A percentile compares a stretch with the other conserved stretches of the same genome.
Conservation (phyloP, 345 rosid species). For the Anastatica hierochuntica region DNA sequence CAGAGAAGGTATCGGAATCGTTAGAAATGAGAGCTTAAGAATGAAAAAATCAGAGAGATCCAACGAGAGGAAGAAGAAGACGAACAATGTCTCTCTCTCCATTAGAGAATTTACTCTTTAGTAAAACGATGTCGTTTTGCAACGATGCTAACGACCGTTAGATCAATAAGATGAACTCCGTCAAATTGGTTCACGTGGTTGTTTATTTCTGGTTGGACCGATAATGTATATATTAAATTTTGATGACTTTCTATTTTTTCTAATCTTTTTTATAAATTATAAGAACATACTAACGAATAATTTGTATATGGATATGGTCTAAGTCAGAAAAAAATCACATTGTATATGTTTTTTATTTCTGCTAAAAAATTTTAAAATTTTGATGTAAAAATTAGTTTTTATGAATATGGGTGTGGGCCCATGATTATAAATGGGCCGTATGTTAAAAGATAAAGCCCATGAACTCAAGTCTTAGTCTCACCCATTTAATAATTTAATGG, state of each 20-base stretch:
- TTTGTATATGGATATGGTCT: too few relatives aligned
- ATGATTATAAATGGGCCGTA: too few relatives aligned
- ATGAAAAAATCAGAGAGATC: slow-evolving; percentile 6
- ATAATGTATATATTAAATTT: not conserved
- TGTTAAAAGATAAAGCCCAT: too few relatives aligned
- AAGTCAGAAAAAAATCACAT: too few relatives aligned
- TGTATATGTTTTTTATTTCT: too few relatives aligned
- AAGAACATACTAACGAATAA: not conserved
- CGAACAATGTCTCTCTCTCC: slow-evolving; percentile 19
- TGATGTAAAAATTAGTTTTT: too few relatives aligned
- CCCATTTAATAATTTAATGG: too few relatives aligned
- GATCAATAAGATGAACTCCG: not conserved
- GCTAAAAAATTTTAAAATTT: too few relatives aligned
- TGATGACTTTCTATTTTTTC: not conserved
- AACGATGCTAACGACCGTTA: slow-evolving; percentile 2
- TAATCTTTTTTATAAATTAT: too few relatives aligned
- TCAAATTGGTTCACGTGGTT: slow-evolving; percentile 23
- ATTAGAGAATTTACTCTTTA: not conserved
- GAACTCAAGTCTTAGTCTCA: too few relatives aligned
- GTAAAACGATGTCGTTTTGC: not conserved
- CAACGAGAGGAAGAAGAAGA: slow-evolving; percentile 20
- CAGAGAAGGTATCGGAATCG: not conserved
- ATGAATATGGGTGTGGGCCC: too few relatives aligned
- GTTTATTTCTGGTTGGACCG: slow-evolving; percentile 15
- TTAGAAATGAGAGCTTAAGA: not conserved